These are phyloP conservation scores for Flaveria ramosissima DNA, from an alignment of 129 eudicot species.

Conservation along the genomic window DNA sequence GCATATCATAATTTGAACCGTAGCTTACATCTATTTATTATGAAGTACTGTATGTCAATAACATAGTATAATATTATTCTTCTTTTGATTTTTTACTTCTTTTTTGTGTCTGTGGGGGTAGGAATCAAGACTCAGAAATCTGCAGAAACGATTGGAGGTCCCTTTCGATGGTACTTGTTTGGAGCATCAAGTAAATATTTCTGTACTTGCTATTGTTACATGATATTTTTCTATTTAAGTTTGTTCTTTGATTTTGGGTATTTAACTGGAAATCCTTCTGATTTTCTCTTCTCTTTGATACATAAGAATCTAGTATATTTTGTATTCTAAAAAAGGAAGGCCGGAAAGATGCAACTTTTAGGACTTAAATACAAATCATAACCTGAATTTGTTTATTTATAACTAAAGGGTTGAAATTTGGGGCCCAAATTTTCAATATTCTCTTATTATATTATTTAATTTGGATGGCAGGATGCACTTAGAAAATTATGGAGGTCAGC, in stretches of 20 bases:
- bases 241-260: background rate
- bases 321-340: background rate
- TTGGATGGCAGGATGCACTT: constrained; percentile 77
- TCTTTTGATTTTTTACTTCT: background rate
- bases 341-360: background rate
- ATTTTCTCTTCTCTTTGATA: constrained; percentile 5
- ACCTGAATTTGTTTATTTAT: background rate
- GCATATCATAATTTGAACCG: background rate
- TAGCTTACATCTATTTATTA: background rate
- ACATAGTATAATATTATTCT: background rate
- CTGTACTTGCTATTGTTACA: background rate
- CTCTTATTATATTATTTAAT: background rate
- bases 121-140: constrained; percentile 77
- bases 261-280: background rate
- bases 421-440: background rate
- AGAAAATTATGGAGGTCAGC: constrained; percentile 79
- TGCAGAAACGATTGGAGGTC: constrained; percentile 69
- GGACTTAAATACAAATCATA: background rate
- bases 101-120: constrained; percentile 16
- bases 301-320: constrained; percentile 6
- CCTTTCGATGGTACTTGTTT: constrained; percentile 77
- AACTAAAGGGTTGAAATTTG: background rate
- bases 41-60: constrained; percentile 5
- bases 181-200: constrained; percentile 81
- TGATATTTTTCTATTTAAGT: background rate